A percentile compares a stretch with the other conserved stretches of the same genome.
Evolutionary conservation across 2,329 filamentous ascomycete species (phyloP).

Genomic region (Phyllosticta citribraziliensis): DNA sequence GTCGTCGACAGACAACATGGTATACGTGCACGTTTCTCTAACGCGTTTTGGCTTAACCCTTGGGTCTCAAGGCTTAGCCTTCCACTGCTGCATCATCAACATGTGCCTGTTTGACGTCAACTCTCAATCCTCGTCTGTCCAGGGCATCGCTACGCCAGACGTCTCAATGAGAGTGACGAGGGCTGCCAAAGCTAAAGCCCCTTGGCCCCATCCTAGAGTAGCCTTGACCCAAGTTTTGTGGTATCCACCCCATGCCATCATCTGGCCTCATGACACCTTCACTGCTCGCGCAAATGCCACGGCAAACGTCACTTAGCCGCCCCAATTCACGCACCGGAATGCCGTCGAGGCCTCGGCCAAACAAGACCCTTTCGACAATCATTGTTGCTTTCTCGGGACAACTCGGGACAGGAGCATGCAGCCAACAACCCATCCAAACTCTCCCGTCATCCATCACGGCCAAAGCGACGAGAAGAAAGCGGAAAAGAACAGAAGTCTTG

Average conservation of each 20-base stretch:
- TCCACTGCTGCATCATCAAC: neutral
- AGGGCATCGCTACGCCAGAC: neutral
- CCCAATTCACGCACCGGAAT: neutral
- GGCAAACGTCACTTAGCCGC: neutral
- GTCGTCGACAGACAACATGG: neutral
- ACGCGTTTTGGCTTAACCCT: neutral
- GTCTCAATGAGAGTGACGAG: neutral
- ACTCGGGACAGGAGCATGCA: neutral
- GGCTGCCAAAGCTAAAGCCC: neutral
- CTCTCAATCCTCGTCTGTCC: neutral
- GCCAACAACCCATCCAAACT: neutral
- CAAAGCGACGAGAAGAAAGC: slow-evolving; percentile 1
- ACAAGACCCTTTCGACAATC: slow-evolving; percentile 4
- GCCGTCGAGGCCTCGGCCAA: neutral
- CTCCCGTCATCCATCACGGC: neutral
- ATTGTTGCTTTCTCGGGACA: slow-evolving; percentile 2
- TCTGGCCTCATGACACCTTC: neutral
- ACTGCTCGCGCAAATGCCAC: neutral
- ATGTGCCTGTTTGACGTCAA: neutral
- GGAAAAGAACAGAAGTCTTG: slow-evolving; percentile 1
- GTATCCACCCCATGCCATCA: neutral
- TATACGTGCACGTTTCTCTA: neutral
- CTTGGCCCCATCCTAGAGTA: too few species aligned
- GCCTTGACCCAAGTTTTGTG: neutral
- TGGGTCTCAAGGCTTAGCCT: neutral